Conservation (phyloP, 805 yeast species). For the Wickerhamomyces queroliae region DNA sequence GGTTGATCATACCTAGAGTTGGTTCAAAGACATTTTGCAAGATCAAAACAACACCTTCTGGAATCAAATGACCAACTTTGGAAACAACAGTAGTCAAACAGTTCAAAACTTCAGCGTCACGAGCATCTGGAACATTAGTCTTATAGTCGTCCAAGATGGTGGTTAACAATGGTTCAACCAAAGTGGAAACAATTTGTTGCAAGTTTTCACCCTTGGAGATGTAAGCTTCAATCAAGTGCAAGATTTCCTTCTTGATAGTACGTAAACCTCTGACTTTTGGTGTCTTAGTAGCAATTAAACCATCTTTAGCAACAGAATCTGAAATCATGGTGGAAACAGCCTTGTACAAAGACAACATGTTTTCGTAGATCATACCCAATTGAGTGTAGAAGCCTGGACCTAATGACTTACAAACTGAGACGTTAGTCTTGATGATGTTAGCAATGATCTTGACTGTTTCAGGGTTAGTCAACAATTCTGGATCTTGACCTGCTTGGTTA, state of each 20-base stretch:
- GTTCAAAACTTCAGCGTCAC: conserved; percentile 95
- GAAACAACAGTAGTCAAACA: conserved; percentile 89
- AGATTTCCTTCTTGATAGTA: conserved; percentile 91
- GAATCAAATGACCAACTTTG: conserved; percentile 82
- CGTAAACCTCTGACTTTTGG: conserved; percentile 93
- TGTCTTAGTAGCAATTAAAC: conserved; percentile 86
- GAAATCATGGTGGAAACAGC: conserved; percentile 88
- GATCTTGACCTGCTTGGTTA: conserved; percentile 78
- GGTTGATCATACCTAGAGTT: conserved; percentile 91
- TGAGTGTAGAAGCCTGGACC: conserved; percentile 91
- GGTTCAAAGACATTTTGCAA: conserved; percentile 90
- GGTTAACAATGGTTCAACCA: conserved; percentile 75
- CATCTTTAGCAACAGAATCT: conserved; percentile 70
- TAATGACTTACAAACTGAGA: conserved; percentile 88
- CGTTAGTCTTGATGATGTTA: conserved; percentile 91
- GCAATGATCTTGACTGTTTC: conserved; percentile 92
- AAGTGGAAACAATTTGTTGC: conserved; percentile 76
- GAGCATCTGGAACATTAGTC: conserved; percentile 87
- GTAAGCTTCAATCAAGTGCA: conserved; percentile 84
- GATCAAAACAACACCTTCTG: conserved; percentile 83
- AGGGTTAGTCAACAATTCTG: conserved; percentile 65
- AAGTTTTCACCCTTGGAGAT: conserved; percentile 77
- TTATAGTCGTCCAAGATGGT: conserved; percentile 89
- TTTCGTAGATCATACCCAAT: conserved; percentile 77
- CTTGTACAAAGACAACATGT: conserved; percentile 82